phyloP scores from a whole-genome alignment of 139 green algal genomes.

The Coelastrella sp. region DNA sequence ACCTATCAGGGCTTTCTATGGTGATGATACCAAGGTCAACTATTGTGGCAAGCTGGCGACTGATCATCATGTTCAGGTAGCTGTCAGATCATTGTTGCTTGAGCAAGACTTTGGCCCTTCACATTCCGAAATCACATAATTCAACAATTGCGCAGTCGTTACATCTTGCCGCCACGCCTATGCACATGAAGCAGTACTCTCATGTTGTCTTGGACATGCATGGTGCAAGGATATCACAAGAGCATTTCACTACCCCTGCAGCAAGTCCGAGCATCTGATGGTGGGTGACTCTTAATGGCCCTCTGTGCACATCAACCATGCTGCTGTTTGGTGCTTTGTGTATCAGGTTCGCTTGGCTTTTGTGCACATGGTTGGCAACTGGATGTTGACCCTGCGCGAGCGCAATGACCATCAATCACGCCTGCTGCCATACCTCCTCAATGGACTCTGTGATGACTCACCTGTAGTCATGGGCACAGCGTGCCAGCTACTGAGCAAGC shows the following conservation, averaged over 20 bases:
- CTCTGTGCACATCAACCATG: background rate
- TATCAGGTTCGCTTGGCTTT: constrained; percentile 73
- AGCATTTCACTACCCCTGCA: too few species aligned
- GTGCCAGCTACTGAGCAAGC: constrained; percentile 54
- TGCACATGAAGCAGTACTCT: too few species aligned
- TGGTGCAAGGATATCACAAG: too few species aligned
- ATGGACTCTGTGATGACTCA: constrained; percentile 66
- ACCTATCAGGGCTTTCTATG: constrained; percentile 78
- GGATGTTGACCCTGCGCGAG: constrained; percentile 74
- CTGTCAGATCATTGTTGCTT: too few species aligned
- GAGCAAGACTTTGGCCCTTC: too few species aligned
- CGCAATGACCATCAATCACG: constrained; percentile 75
- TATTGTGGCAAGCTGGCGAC: constrained; percentile 78
- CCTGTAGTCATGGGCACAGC: constrained; percentile 46
- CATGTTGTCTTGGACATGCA: too few species aligned
- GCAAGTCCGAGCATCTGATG: too few species aligned
- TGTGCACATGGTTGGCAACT: constrained; percentile 65
- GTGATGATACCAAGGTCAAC: constrained; percentile 80
- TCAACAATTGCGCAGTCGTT: too few species aligned
- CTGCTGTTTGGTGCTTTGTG: background rate
- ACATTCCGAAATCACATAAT: too few species aligned
- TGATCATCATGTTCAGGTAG: constrained; percentile 66
- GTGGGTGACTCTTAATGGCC: too few species aligned
- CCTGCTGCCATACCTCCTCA: constrained; percentile 79
- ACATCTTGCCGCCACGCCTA: too few species aligned